Percentiles rank a stretch among this genome's conserved stretches.
phyloP scores from a whole-genome alignment of 305 asterid species.

The Fraxinus sp. region DNA sequence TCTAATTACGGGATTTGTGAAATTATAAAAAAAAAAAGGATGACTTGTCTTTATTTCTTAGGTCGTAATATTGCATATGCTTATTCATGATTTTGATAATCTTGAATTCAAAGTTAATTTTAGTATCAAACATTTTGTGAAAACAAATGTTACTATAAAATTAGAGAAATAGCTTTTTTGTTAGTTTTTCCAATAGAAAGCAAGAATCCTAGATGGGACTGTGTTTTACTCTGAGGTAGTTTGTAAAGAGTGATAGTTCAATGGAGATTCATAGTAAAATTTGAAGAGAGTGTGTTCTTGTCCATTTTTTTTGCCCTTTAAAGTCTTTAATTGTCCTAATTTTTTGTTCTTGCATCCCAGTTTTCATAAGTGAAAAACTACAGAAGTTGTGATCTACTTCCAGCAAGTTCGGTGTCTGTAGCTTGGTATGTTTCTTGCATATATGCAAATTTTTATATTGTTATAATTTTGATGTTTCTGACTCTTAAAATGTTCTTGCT shows the following conservation, averaged over 20 bases:
- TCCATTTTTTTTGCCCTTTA: too few species aligned
- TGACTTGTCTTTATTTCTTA: constrained; percentile 2
- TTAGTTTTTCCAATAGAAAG: not conserved
- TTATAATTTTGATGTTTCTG: too few species aligned
- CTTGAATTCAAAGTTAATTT: not conserved
- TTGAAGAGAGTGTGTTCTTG: not conserved
- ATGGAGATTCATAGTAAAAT: not conserved
- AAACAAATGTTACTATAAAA: not conserved
- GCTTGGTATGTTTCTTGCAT: too few species aligned
- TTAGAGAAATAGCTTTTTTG: not conserved
- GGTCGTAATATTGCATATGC: not conserved
- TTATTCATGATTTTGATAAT: not conserved
- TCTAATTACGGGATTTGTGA: not conserved
- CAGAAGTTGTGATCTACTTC: too few species aligned
- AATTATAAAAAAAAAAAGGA: not conserved
- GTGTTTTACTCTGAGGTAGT: not conserved
- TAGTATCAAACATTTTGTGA: not conserved
- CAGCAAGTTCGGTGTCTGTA: too few species aligned
- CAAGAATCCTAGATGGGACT: not conserved
- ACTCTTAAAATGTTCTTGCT: too few species aligned
- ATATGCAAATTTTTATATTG: too few species aligned
- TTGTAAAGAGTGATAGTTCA: not conserved
- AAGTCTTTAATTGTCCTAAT: too few species aligned
- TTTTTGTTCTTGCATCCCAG: too few species aligned
- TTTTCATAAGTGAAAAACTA: too few species aligned